Evolutionary conservation across 1,139 yeast species (phyloP).

Genomic region (Hansenula lynferdii): DNA sequence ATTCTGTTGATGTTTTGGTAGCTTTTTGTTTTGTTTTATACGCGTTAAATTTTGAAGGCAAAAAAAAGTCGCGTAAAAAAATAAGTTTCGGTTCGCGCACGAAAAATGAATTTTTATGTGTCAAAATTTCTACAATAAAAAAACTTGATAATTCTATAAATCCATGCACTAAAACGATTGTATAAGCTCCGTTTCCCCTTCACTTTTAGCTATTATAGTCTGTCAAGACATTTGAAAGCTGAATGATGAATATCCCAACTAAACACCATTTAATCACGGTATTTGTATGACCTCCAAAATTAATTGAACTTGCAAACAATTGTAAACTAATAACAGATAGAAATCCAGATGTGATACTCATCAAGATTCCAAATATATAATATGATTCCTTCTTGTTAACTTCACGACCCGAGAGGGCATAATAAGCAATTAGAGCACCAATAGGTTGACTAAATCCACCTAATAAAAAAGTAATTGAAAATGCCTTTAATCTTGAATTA

Average conservation of each 20-base stretch:
- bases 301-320: slow-evolving; percentile 76
- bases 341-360: slow-evolving; percentile 81
- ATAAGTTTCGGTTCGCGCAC: too few relatives aligned
- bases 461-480: slow-evolving; percentile 56
- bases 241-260: slow-evolving; percentile 36
- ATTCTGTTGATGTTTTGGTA: not conserved
- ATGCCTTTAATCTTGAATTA: slow-evolving; percentile 57
- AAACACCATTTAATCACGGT: slow-evolving; percentile 49
- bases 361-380: slow-evolving; percentile 54
- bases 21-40: not conserved
- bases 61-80: too few relatives aligned
- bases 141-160: too few relatives aligned
- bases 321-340: slow-evolving; percentile 75
- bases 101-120: too few relatives aligned
- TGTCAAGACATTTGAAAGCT: slow-evolving; percentile 19
- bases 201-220: slow-evolving; percentile 5
- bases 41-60: not conserved
- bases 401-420: slow-evolving; percentile 41
- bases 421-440: slow-evolving; percentile 76
- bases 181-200: not conserved
- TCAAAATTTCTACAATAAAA: too few relatives aligned
- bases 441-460: slow-evolving; percentile 88
- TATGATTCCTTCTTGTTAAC: slow-evolving; percentile 33
- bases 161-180: not conserved
- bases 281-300: slow-evolving; percentile 60